These are phyloP conservation scores for Neoboletus brunneissimus DNA, from an alignment of 768 basidiomycete species.

Conservation along the genomic window DNA sequence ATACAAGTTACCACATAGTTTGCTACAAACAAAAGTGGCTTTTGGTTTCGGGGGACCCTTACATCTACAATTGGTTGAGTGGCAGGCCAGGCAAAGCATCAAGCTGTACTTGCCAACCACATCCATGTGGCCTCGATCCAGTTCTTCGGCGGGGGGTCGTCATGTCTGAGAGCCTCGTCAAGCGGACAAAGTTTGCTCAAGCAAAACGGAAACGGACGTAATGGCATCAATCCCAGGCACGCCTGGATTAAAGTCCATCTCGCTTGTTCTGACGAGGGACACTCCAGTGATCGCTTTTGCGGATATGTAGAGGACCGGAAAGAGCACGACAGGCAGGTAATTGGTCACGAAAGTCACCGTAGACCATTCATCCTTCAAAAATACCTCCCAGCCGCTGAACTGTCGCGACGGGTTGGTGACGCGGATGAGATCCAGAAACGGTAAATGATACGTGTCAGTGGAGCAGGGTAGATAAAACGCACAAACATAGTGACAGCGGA, in stretches of 20 bases:
- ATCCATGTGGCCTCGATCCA: conserved; percentile 15
- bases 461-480: conserved; percentile 10
- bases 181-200: neutral
- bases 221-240: conserved; percentile 17
- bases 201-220: conserved; percentile 9
- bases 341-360: conserved; percentile 37
- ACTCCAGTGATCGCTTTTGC: conserved; percentile 15
- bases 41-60: neutral
- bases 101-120: conserved; percentile 17
- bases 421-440: neutral
- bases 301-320: conserved; percentile 43
- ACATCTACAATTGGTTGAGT: conserved; percentile 11
- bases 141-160: conserved; percentile 23
- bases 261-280: conserved; percentile 9
- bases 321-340: conserved; percentile 39
- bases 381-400: conserved; percentile 38
- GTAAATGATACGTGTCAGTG: neutral
- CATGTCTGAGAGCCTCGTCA: conserved; percentile 9
- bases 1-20: conserved; percentile 20
- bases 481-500: conserved; percentile 34
- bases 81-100: too few species aligned
- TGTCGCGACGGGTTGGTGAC: conserved; percentile 5
- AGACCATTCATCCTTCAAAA: conserved; percentile 35
- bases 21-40: too few species aligned
- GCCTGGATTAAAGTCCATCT: conserved; percentile 22